Evolutionary conservation across 2,329 filamentous ascomycete genomes (phyloP).

Genomic region (Trichophyton schoenleinii): DNA sequence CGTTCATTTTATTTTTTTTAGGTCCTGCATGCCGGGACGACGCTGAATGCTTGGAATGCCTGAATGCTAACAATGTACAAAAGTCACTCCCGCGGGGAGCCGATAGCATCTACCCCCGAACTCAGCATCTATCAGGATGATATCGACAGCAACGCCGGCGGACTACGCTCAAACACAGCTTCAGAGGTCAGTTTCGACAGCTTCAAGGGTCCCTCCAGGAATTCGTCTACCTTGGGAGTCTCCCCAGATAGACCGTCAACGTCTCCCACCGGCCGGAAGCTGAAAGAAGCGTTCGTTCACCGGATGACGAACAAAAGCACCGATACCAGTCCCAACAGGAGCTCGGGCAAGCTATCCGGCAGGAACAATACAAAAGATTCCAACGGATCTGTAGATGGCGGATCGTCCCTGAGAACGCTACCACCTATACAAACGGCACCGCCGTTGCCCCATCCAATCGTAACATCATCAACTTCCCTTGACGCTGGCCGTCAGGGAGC

Average conservation of each 20-base stretch:
- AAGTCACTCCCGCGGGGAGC: not conserved
- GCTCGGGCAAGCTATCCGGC: conserved; percentile 30
- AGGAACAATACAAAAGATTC: conserved; percentile 30
- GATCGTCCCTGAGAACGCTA: conserved; percentile 21
- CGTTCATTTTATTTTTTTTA: conserved; percentile 6
- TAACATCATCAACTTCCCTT: conserved; percentile 11
- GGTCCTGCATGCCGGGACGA: not conserved
- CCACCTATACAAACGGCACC: conserved; percentile 23
- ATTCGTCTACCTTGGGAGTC: conserved; percentile 3
- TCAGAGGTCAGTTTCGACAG: not conserved
- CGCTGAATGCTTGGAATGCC: no score
- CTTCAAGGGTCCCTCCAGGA: not conserved
- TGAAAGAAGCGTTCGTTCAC: conserved; percentile 56
- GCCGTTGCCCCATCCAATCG: conserved; percentile 18
- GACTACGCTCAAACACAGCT: not conserved
- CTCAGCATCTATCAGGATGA: not conserved
- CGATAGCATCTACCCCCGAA: not conserved
- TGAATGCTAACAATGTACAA: not conserved
- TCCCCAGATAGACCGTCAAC: not conserved
- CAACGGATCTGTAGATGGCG: conserved; percentile 27
- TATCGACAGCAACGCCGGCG: not conserved
- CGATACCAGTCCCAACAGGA: conserved; percentile 37
- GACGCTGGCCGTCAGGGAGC: conserved; percentile 9
- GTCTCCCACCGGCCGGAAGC: conserved; percentile 55
- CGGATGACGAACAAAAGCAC: conserved; percentile 40